Conservation (phyloP, 345 rosid genomes). For the Citrus cavaleriei region DNA sequence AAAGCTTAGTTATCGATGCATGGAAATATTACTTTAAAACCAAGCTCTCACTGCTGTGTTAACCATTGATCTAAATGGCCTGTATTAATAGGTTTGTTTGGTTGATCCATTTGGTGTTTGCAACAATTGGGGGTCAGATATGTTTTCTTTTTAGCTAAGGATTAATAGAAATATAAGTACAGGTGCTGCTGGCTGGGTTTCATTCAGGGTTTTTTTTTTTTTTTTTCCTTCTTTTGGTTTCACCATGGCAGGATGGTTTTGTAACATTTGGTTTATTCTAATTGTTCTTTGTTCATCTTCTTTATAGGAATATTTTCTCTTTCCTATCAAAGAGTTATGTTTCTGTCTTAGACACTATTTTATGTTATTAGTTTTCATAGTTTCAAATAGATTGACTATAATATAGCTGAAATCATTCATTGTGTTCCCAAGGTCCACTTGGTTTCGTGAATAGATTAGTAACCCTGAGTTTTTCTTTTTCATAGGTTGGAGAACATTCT, state of each 20-base stretch:
- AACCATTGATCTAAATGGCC: background rate
- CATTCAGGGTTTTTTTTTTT: background rate
- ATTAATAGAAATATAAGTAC: background rate
- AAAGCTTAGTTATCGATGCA: background rate
- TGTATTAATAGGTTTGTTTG: background rate
- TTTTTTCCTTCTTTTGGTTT: background rate
- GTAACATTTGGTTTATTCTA: background rate
- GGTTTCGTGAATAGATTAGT: background rate
- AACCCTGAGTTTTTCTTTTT: background rate
- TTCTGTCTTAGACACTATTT: background rate
- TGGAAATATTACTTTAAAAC: background rate
- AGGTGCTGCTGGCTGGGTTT: background rate
- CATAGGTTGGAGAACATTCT: background rate
- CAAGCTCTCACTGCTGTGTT: background rate
- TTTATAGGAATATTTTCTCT: background rate
- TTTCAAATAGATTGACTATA: background rate
- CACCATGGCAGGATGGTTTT: background rate
- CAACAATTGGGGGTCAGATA: background rate
- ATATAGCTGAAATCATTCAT: background rate
- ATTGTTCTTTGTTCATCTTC: background rate
- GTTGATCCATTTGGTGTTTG: background rate
- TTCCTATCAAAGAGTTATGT: background rate
- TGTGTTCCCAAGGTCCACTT: background rate
- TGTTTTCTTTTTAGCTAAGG: background rate
- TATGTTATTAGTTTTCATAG: background rate